Evolutionary conservation across 768 basidiomycete species (phyloP), one percentile per base, ranked within the genome.

Genomic region (Exidia glandulosa): DNA sequence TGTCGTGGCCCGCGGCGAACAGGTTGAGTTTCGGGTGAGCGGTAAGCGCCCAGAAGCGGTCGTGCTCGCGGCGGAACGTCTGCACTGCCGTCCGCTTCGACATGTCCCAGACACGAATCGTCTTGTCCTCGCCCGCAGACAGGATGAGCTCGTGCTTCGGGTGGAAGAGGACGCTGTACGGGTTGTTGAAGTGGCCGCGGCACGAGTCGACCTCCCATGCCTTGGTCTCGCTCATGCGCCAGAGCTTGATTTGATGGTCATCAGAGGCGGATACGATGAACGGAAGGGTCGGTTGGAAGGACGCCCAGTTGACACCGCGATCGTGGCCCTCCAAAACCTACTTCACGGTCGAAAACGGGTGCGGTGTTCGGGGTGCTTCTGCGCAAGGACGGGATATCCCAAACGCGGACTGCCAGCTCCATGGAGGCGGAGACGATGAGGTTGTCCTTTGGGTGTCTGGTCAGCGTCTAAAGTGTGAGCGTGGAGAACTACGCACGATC

Each of bases 181-280:
- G 95, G 65, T 98, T 97, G 79, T 97, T 98, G 76, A 97, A 98
- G 70, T 99, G 96, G 0, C 96, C 96, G 59, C 96, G 81, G 76
- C 93, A 98, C 12, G 93, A 89, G 70, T 98, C 96, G 33, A 99
- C 94, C 74, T 99, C 96, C 96, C 96, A 99, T 0, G 96, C 96
- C 73, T 93, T 96, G 32, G 91, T 94, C 71, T 99, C 96, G 71
- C 88, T 92, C 96, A 99, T 98, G 63, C 96, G 78, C 96, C 96
- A 99, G 16, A 98, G 87, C 75, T 96, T 98, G 77, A 99, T 92
- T 56, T 94, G 91, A 41, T 96, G 83, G 71, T 99, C 96, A 69
- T 99, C 96, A 41, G 88, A 93, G 61, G 93, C 90, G 29, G 96
- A 99, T 61, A 99, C 87, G 71, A 97, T 97, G 67, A 98, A 81